These are phyloP conservation scores for Xylariomycetidae sp. DNA, from an alignment of 2,329 filamentous ascomycete genomes.

Conservation along the genomic window DNA sequence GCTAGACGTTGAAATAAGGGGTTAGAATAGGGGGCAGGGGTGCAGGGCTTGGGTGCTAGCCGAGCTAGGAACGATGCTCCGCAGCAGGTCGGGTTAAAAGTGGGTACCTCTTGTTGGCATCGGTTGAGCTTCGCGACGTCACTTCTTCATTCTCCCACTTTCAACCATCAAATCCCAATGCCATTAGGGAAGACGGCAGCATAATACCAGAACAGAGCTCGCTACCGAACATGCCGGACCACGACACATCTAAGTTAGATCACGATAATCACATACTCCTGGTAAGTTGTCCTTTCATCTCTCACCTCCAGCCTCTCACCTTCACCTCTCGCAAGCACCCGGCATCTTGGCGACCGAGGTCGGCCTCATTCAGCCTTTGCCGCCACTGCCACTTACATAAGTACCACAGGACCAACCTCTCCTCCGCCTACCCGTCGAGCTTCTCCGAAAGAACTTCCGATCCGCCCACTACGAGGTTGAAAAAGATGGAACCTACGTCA, in stretches of 20 bases:
- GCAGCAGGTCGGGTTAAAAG: too few relatives aligned
- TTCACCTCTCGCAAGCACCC: neutral
- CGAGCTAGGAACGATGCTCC: too few relatives aligned
- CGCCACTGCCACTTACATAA: neutral
- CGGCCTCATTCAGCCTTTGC: constrained; percentile 1
- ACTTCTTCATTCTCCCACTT: too few relatives aligned
- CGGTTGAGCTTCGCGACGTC: too few relatives aligned
- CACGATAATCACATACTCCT: constrained; percentile 73
- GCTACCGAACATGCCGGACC: constrained; percentile 50
- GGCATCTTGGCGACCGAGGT: neutral
- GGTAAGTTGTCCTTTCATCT: constrained; percentile 36
- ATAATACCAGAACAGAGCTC: too few relatives aligned
- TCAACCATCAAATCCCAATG: too few relatives aligned
- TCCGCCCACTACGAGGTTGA: constrained; percentile 73
- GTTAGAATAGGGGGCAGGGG: too few relatives aligned
- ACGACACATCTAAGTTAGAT: constrained; percentile 63
- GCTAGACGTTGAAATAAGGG: too few relatives aligned
- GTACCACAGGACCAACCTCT: constrained; percentile 78
- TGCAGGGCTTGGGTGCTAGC: too few relatives aligned
- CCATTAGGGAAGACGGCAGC: too few relatives aligned
- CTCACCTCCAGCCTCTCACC: constrained; percentile 1
- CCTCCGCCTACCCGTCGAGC: constrained; percentile 86
- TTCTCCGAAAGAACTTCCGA: constrained; percentile 92
- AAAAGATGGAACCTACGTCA: constrained; percentile 61
- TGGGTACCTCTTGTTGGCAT: too few relatives aligned